Base-by-base conservation (phyloP, 306 rosid species). In the Prunus davidiana region DNA sequence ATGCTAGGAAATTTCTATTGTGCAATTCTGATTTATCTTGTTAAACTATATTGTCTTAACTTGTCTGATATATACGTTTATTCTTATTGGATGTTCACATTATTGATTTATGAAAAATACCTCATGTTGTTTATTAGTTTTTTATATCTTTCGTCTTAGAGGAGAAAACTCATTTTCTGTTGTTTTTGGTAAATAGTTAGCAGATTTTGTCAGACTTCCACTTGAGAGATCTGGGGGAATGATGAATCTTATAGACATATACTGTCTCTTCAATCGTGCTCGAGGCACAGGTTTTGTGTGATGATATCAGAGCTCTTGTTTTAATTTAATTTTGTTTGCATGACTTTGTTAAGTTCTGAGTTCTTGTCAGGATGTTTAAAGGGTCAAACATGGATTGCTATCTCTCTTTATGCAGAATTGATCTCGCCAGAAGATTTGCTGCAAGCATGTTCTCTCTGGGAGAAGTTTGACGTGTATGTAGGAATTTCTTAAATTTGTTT, bases 361-460 rank as follows among this genome's bases (percentile, higher is more conserved):
- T 41, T 61, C 72, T 65, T 43, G 61, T 50, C 62, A 19, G 14
- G 18, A 52, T 60, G 22, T n/a, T 55, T 55, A 19, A 47, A 63
- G 28, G 27, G 16, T 73, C 54, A 71, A 77, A 74, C 12, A 6
- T 41, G 43, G 13, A 38, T 28, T 60, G 24, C 52, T 62, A 69
- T 69, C 61, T 64, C 64, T 75, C 63, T 82, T 80, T 74, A 25
- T 69, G 79, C 96, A 95, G 99, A 95, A 85, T 81, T 95, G 88
- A 95, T 95, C 63, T 92, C 99, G 20, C 99, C 99, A 3, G 97
- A 95, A 70, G 99, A 95, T 87, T 88, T 92, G 87, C 73, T 92
- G 85, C 97, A 84, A 90, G 99, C 97, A 49, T 95, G 99, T 85
- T 87, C 82, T 61, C 89, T 95, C 24, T 95, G 99, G 99, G 97